Conservation (phyloP, 2,329 filamentous ascomycete genomes). For the Talaromyces sp. region DNA sequence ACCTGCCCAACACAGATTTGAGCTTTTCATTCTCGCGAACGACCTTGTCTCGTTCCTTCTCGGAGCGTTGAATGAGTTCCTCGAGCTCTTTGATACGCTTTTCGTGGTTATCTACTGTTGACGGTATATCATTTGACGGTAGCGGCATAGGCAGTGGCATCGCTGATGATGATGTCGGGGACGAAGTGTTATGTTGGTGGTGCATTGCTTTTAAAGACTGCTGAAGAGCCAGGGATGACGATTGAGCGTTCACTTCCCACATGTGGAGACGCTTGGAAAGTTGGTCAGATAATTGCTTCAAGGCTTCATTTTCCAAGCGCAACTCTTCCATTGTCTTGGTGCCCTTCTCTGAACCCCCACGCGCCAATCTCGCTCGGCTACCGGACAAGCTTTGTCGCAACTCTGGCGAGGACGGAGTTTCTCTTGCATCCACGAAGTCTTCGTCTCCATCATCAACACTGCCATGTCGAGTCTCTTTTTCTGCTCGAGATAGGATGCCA, state of each 20-base stretch:
- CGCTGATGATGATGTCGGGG: constrained; percentile 29
- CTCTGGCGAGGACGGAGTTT: constrained; percentile 56
- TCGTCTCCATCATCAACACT: constrained; percentile 68
- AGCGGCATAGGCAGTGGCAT: constrained; percentile 21
- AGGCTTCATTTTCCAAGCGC: constrained; percentile 77
- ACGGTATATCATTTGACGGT: constrained; percentile 27
- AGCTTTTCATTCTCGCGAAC: constrained; percentile 61
- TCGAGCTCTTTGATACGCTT: constrained; percentile 64
- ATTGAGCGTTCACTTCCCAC: constrained; percentile 90
- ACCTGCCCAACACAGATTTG: constrained; percentile 52
- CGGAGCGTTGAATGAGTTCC: constrained; percentile 57
- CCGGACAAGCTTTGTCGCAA: constrained; percentile 45
- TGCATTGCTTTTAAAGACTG: constrained; percentile 65
- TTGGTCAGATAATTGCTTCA: constrained; percentile 82
- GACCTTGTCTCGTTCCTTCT: constrained; percentile 62
- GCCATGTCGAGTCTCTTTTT: constrained; percentile 42
- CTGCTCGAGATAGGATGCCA: constrained; percentile 66
- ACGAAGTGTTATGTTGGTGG: constrained; percentile 32
- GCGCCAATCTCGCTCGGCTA: constrained; percentile 31
- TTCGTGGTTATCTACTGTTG: constrained; percentile 29
- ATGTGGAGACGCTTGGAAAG: constrained; percentile 83
- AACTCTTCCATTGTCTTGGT: constrained; percentile 80
- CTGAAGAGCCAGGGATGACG: constrained; percentile 77
- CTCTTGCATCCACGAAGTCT: constrained; percentile 84
- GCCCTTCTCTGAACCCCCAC: constrained; percentile 21